phyloP scores from a whole-genome alignment of 2,329 filamentous ascomycete genomes.

The Lecanosticta acicola region DNA sequence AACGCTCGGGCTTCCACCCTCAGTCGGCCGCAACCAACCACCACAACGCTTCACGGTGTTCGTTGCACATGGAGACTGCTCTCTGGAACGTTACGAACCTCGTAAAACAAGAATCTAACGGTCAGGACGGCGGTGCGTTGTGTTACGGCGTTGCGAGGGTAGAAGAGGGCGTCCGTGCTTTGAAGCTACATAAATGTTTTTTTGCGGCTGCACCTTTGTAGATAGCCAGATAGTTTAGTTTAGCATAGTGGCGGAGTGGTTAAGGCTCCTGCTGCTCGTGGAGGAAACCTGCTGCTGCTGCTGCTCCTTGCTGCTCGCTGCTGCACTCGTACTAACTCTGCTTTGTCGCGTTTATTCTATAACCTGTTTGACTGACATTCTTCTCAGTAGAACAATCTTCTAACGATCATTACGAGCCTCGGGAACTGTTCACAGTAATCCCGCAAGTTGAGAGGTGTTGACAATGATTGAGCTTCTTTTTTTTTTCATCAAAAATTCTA shows the following conservation, averaged over 20 bases:
- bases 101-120: slow-evolving; percentile 1
- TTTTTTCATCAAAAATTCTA: too few relatives aligned
- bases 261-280: too few relatives aligned
- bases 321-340: too few relatives aligned
- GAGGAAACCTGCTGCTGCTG: too few relatives aligned
- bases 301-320: neutral
- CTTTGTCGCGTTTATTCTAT: too few relatives aligned
- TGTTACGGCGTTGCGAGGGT: neutral
- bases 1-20: neutral
- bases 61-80: neutral
- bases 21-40: slow-evolving; percentile 2
- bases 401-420: too few relatives aligned
- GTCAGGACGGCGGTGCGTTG: neutral
- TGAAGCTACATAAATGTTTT: neutral
- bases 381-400: neutral
- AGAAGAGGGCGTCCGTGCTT: neutral
- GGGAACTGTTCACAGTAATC: neutral
- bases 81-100: neutral
- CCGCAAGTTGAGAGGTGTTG: too few relatives aligned
- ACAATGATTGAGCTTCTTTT: neutral
- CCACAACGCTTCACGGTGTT: neutral
- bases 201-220: neutral
- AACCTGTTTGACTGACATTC: too few relatives aligned
- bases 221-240: too few relatives aligned
- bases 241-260: neutral